Evolutionary conservation across 2,329 filamentous ascomycete genomes (phyloP).

Genomic region (Tolypocladium guangdongense): DNA sequence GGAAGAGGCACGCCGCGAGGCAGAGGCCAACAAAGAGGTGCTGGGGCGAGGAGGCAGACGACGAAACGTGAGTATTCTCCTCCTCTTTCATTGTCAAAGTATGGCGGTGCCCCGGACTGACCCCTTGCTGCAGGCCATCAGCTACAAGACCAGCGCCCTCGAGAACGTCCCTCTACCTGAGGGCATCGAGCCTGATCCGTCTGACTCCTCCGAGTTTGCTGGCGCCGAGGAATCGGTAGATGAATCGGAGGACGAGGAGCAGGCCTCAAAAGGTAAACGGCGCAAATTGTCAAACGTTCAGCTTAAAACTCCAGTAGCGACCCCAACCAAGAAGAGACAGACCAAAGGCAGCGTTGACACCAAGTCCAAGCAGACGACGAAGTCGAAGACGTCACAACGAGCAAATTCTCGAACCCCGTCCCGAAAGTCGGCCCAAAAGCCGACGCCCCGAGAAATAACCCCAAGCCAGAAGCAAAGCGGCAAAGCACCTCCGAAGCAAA

Average conservation of each 20-base stretch:
- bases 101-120: constrained; percentile 6
- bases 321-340: constrained; percentile 13
- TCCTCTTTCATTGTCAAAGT: neutral
- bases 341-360: constrained; percentile 21
- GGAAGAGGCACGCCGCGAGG: constrained; percentile 62
- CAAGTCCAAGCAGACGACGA: constrained; percentile 15
- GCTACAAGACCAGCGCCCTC: constrained; percentile 19
- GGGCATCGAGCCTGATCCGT: constrained; percentile 15
- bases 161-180: constrained; percentile 12
- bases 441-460: neutral
- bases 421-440: neutral
- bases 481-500: neutral
- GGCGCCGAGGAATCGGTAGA: constrained; percentile 14
- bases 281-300: constrained; percentile 14
- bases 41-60: constrained; percentile 78
- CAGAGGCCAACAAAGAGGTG: constrained; percentile 55
- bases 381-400: constrained; percentile 5
- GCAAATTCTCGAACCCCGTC: neutral
- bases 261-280: constrained; percentile 23
- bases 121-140: constrained; percentile 15
- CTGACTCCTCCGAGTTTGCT: constrained; percentile 23
- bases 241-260: constrained; percentile 19
- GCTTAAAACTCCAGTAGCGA: constrained; percentile 11
- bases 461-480: neutral
- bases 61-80: constrained; percentile 28